Percentiles rank a stretch among this genome's conserved stretches.
phyloP scores from a whole-genome alignment of 2,329 filamentous ascomycete genomes.

The Tolypocladium pustulatum region DNA sequence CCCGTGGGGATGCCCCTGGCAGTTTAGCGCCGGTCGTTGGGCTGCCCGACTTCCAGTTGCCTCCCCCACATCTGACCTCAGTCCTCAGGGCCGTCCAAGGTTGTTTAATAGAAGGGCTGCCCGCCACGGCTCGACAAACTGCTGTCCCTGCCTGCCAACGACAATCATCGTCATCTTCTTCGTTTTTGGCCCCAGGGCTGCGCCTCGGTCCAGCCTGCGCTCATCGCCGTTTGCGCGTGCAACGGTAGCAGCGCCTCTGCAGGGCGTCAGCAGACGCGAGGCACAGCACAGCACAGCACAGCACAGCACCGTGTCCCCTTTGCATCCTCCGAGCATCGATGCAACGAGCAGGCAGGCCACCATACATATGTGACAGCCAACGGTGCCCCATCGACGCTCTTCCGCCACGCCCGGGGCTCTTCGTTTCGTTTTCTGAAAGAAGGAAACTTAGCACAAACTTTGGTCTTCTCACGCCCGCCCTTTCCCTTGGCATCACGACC shows the following conservation, averaged over 20 bases:
- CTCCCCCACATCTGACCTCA: background rate
- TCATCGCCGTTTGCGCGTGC: background rate
- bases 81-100: background rate
- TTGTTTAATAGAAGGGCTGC: background rate
- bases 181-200: no score
- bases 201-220: background rate
- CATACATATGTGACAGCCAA: background rate
- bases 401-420: background rate
- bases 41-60: background rate
- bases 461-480: background rate
- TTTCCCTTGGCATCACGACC: background rate
- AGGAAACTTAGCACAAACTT: background rate
- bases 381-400: background rate
- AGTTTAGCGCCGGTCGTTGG: background rate
- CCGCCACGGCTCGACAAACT: background rate
- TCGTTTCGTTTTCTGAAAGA: background rate
- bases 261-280: background rate
- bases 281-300: background rate
- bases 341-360: background rate
- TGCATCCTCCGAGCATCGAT: background rate
- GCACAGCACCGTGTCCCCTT: background rate
- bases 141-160: background rate
- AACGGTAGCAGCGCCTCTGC: background rate
- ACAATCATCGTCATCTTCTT: background rate
- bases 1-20: background rate